A percentile compares a stretch with the other conserved stretches of the same genome.
phyloP scores from a whole-genome alignment of 257 asterid species.

The Plantago elongata region DNA sequence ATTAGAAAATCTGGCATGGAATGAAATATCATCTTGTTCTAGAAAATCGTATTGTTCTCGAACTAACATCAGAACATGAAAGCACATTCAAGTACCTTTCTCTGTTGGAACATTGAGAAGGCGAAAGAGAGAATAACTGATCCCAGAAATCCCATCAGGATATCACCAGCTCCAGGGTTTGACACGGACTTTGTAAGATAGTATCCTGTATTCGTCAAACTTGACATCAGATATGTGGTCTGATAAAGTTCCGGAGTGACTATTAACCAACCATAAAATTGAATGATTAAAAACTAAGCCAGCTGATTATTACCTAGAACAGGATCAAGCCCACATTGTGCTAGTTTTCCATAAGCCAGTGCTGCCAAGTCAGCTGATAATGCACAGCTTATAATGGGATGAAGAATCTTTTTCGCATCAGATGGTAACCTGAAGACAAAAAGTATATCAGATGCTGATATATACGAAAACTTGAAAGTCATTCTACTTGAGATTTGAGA shows the following conservation, averaged over 20 bases:
- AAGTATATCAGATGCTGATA: conserved; percentile 13
- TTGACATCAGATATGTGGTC: conserved; percentile 11
- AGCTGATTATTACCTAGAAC: conserved; percentile 54
- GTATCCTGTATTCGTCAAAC: conserved; percentile 43
- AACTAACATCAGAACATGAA: no score
- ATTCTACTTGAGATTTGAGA: conserved; percentile 6
- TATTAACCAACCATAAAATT: neutral
- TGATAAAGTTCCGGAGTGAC: neutral
- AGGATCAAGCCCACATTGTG: conserved; percentile 63
- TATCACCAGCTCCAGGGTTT: conserved; percentile 96
- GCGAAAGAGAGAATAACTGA: conserved; percentile 94
- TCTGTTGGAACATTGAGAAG: conserved; percentile 97
- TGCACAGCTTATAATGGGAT: conserved; percentile 88
- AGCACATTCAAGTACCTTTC: conserved; percentile 51
- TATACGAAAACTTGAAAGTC: neutral
- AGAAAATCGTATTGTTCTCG: no score
- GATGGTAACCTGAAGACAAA: conserved; percentile 62
- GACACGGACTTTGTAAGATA: conserved; percentile 82
- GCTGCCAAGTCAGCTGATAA: conserved; percentile 88
- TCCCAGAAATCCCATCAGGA: conserved; percentile 93
- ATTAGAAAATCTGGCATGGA: neutral
- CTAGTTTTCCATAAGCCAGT: conserved; percentile 62
- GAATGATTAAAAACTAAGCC: neutral
- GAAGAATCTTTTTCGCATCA: conserved; percentile 69
- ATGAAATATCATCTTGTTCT: no score